phyloP scores from a whole-genome alignment of 805 yeast species.

The Cyberlindnera samutprakarnensis region DNA sequence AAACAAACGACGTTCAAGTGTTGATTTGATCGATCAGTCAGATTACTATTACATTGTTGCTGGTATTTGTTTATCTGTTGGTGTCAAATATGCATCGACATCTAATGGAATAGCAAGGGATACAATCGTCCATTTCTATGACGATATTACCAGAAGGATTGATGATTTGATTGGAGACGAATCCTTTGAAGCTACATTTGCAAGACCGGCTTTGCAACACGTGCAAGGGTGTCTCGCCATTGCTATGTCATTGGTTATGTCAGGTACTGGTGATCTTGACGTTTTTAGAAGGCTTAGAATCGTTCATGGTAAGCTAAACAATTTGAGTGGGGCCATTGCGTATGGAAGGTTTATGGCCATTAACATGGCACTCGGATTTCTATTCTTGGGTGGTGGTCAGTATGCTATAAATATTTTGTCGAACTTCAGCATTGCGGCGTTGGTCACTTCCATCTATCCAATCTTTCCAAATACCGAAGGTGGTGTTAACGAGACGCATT shows the following conservation, averaged over 20 bases:
- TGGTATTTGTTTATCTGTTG: slow-evolving; percentile 70
- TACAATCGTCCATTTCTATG: slow-evolving; percentile 40
- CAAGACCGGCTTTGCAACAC: slow-evolving; percentile 44
- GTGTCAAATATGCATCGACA: slow-evolving; percentile 70
- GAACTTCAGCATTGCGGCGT: slow-evolving; percentile 56
- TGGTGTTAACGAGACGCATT: slow-evolving; percentile 48
- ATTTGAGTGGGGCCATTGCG: slow-evolving; percentile 19
- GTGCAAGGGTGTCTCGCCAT: slow-evolving; percentile 55
- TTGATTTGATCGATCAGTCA: slow-evolving; percentile 31
- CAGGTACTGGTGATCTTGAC: slow-evolving; percentile 86
- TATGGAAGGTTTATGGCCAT: slow-evolving; percentile 74
- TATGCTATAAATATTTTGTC: slow-evolving; percentile 60
- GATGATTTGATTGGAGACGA: slow-evolving; percentile 18
- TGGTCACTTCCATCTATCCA: slow-evolving; percentile 75
- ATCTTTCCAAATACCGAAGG: slow-evolving; percentile 42
- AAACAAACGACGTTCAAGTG: slow-evolving; percentile 20
- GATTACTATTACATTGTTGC: slow-evolving; percentile 59
- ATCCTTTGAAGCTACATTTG: slow-evolving; percentile 49
- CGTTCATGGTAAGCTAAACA: slow-evolving; percentile 42
- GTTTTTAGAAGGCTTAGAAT: slow-evolving; percentile 65
- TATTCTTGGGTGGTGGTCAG: slow-evolving; percentile 91
- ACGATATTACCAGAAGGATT: slow-evolving; percentile 10
- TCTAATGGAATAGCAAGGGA: slow-evolving; percentile 46
- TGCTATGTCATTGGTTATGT: slow-evolving; percentile 68
- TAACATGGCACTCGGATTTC: slow-evolving; percentile 77